A percentile compares a stretch with the other conserved stretches of the same genome.
These are phyloP conservation scores for Kickxella alabastrina DNA, from an alignment of 192 early-diverging fungal genomes.

Conservation along the genomic window DNA sequence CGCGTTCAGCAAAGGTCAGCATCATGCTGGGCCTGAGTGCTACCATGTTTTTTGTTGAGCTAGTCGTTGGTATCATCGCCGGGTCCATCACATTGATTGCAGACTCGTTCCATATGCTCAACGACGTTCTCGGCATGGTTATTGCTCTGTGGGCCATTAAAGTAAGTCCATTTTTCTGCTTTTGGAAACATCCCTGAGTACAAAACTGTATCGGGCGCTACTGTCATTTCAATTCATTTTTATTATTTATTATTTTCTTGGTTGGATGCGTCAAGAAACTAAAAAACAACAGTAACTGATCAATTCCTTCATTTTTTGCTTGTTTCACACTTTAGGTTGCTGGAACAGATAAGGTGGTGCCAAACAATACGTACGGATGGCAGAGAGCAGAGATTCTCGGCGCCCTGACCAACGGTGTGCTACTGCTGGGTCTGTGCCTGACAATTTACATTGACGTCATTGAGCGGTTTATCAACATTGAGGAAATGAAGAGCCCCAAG, in stretches of 20 bases:
- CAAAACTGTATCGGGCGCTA: not conserved
- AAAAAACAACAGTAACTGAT: too few relatives aligned
- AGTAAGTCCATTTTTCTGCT: constrained; percentile 14
- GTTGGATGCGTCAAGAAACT: too few relatives aligned
- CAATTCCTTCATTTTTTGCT: too few relatives aligned
- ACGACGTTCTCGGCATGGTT: constrained; percentile 70
- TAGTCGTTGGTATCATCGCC: constrained; percentile 71
- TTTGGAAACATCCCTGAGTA: not conserved
- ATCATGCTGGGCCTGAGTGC: constrained; percentile 60
- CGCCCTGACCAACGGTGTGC: constrained; percentile 88
- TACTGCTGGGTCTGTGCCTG: constrained; percentile 86
- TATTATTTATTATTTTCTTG: too few relatives aligned
- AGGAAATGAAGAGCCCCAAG: constrained; percentile 66
- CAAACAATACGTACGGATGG: constrained; percentile 82
- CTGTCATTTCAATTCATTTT: too few relatives aligned
- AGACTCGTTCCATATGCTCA: constrained; percentile 92
- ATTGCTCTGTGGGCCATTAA: constrained; percentile 82
- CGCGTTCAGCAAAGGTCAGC: constrained; percentile 56
- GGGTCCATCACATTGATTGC: constrained; percentile 81
- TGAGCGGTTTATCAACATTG: constrained; percentile 70
- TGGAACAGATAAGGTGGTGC: constrained; percentile 53
- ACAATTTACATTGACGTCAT: constrained; percentile 85
- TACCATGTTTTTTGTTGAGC: constrained; percentile 74
- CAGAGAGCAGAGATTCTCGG: constrained; percentile 90
- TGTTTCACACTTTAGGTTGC: constrained; percentile 49